phyloP scores from a whole-genome alignment of 2,329 filamentous ascomycete genomes.

The Aureobasidium namibiae region DNA sequence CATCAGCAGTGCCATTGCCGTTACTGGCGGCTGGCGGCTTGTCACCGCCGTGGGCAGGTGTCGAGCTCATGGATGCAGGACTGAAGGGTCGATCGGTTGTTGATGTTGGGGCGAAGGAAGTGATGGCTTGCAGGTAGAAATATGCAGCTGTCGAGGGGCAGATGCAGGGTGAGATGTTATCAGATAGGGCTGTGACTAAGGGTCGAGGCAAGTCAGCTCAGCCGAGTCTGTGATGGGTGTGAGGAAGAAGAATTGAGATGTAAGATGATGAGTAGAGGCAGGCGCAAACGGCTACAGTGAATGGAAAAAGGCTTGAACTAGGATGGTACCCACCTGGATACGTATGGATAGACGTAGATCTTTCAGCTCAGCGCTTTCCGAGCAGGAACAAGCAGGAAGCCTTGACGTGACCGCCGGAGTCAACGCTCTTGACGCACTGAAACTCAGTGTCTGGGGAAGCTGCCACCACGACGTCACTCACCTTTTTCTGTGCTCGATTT shows the following conservation, averaged over 20 bases:
- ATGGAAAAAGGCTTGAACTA: background rate
- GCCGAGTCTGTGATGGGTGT: background rate
- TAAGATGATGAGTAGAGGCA: background rate
- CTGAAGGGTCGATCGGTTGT: background rate
- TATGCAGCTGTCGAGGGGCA: conserved; percentile 10
- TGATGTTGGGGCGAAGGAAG: background rate
- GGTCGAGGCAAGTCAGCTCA: background rate
- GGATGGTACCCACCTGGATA: background rate
- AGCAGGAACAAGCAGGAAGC: conserved; percentile 4
- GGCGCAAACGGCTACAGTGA: background rate
- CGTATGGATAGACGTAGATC: conserved; percentile 7
- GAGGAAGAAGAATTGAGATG: background rate
- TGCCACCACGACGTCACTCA: background rate
- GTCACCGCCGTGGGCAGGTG: background rate
- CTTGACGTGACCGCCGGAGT: background rate
- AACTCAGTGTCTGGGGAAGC: background rate
- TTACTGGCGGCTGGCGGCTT: background rate
- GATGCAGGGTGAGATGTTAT: conserved; percentile 1
- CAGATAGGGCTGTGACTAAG: background rate
- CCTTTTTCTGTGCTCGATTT: too few species aligned
- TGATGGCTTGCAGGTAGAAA: background rate
- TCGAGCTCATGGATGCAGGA: background rate
- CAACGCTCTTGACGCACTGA: background rate
- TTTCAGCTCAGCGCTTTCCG: conserved; percentile 1
- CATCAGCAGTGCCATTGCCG: background rate